phyloP scores from a whole-genome alignment of 2,329 filamentous ascomycete species.

The Colletotrichum sp. region DNA sequence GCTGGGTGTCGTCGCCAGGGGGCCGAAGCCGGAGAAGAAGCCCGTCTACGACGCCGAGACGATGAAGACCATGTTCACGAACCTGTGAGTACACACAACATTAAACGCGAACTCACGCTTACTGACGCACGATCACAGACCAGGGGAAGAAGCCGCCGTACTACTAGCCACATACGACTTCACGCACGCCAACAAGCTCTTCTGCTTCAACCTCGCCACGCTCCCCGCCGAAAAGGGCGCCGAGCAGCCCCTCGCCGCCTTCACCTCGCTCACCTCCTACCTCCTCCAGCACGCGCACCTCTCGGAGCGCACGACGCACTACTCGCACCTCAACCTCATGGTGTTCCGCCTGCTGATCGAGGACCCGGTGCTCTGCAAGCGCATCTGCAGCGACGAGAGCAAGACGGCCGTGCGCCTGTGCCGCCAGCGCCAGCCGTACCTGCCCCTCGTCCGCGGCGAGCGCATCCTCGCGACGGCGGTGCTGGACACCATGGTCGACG shows the following conservation, averaged over 20 bases:
- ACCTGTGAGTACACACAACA: slow-evolving; percentile 63
- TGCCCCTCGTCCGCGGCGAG: slow-evolving; percentile 76
- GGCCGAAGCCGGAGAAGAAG: slow-evolving; percentile 66
- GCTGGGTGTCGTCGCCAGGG: slow-evolving; percentile 75
- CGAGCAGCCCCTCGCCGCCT: slow-evolving; percentile 79
- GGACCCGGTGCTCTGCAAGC: slow-evolving; percentile 81
- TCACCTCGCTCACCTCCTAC: slow-evolving; percentile 90
- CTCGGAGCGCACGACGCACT: slow-evolving; percentile 77
- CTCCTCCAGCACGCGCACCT: slow-evolving; percentile 92
- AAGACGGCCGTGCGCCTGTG: slow-evolving; percentile 81
- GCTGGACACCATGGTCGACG: slow-evolving; percentile 87
- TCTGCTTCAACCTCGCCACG: slow-evolving; percentile 83
- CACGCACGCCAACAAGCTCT: slow-evolving; percentile 91
- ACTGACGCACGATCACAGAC: slow-evolving; percentile 55
- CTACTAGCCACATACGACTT: slow-evolving; percentile 93
- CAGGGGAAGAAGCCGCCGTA: slow-evolving; percentile 78
- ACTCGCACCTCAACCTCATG: slow-evolving; percentile 85
- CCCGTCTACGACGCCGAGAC: slow-evolving; percentile 76
- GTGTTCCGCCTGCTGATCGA: slow-evolving; percentile 87
- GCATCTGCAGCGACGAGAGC: slow-evolving; percentile 80
- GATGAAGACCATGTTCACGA: slow-evolving; percentile 79
- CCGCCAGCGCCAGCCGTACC: slow-evolving; percentile 84
- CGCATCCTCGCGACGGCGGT: slow-evolving; percentile 77
- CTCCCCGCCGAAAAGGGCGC: slow-evolving; percentile 65
- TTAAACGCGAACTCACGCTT: neutral